Conservation (phyloP, 768 basidiomycete species). For the Macrolepiota fuliginosa region DNA sequence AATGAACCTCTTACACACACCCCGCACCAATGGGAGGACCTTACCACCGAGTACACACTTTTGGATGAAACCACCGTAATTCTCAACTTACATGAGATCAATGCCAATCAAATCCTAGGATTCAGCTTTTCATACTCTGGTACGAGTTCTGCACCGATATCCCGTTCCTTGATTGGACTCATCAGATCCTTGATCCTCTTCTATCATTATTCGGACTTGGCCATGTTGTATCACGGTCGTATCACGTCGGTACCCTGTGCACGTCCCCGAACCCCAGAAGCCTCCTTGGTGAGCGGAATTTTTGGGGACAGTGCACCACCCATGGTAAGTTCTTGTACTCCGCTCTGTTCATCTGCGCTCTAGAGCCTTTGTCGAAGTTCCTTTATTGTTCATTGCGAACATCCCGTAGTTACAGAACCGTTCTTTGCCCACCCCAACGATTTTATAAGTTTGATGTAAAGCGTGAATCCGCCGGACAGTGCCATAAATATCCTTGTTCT, state of each 20-base stretch:
- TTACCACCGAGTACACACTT: background rate
- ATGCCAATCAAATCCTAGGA: slow-evolving; percentile 11
- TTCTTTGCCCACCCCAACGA: too few species aligned
- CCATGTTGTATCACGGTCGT: background rate
- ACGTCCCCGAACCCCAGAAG: background rate
- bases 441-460: background rate
- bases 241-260: background rate
- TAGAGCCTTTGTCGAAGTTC: too few species aligned
- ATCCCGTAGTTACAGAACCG: too few species aligned
- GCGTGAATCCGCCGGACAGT: background rate
- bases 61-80: background rate
- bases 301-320: background rate
- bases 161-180: background rate
- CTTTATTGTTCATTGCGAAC: too few species aligned
- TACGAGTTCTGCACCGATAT: background rate
- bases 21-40: background rate
- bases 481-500: background rate
- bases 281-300: background rate
- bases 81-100: background rate
- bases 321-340: background rate
- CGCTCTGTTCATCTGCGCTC: background rate
- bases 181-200: background rate
- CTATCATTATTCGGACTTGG: background rate
- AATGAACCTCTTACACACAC: background rate
- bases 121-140: background rate